Conservation (phyloP, 2,329 filamentous ascomycete genomes). For the Botrytis tulipae region DNA sequence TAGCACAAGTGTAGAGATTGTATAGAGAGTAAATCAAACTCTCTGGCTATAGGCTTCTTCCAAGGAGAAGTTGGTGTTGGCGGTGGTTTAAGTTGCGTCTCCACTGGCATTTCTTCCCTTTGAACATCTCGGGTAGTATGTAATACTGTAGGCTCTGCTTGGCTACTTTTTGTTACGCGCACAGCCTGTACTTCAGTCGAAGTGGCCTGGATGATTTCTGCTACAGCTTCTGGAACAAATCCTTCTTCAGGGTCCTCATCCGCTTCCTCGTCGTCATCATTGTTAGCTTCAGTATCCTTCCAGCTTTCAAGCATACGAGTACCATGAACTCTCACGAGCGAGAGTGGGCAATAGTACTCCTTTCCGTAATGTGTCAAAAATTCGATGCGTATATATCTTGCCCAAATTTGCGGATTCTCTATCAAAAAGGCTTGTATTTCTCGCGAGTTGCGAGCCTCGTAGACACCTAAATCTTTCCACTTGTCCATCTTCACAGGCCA, state of each 20-base stretch:
- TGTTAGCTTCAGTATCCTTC: constrained; percentile 72
- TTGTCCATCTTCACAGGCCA: constrained; percentile 91
- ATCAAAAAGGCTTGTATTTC: constrained; percentile 93
- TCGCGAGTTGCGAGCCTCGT: constrained; percentile 87
- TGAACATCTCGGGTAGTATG: not conserved
- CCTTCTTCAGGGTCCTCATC: constrained; percentile 28
- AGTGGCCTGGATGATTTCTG: constrained; percentile 32
- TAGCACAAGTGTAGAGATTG: constrained; percentile 7
- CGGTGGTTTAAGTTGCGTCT: not conserved
- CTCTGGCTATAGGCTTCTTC: not conserved
- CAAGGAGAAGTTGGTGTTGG: constrained; percentile 7
- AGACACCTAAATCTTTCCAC: constrained; percentile 85
- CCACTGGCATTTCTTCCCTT: not conserved
- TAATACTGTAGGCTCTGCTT: constrained; percentile 14
- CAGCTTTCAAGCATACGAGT: constrained; percentile 92
- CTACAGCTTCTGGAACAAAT: constrained; percentile 40
- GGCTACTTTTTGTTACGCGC: not conserved
- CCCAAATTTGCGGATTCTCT: constrained; percentile 94
- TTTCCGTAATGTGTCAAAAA: constrained; percentile 92
- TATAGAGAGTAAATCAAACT: not conserved
- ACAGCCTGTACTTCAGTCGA: constrained; percentile 24
- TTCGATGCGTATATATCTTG: constrained; percentile 87
- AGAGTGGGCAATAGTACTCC: constrained; percentile 94
- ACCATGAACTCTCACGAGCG: constrained; percentile 85
- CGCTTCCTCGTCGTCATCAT: constrained; percentile 52